These are phyloP conservation scores for Aspergillus conjunctus DNA, from an alignment of 495 filamentous ascomycete genomes.

Conservation along the genomic window DNA sequence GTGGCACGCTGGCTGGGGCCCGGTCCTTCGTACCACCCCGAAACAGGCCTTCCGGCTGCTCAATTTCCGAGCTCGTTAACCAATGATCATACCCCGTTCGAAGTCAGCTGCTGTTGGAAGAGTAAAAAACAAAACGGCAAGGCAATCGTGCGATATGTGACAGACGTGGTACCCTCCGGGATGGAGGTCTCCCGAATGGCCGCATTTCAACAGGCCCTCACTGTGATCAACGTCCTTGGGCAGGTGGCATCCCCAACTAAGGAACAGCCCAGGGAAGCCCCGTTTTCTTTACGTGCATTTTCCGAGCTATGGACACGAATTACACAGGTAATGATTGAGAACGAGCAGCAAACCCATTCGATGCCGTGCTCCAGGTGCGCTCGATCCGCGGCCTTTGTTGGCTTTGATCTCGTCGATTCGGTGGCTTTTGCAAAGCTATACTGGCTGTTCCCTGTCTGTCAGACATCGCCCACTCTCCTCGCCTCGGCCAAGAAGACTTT, in stretches of 20 bases:
- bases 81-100: constrained; percentile 11
- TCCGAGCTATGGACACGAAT: background rate
- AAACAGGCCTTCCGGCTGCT: background rate
- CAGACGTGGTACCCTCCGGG: constrained; percentile 3
- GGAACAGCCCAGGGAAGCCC: background rate
- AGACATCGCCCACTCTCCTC: background rate
- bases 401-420: background rate
- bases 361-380: background rate
- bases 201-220: background rate
- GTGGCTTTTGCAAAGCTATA: constrained; percentile 6
- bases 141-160: constrained; percentile 11
- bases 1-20: background rate
- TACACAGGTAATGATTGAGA: background rate
- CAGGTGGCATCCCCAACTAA: background rate
- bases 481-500: background rate
- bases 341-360: background rate
- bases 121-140: background rate
- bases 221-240: background rate
- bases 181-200: background rate
- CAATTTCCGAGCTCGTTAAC: constrained; percentile 4
- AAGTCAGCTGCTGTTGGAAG: constrained; percentile 15
- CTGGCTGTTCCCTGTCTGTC: background rate
- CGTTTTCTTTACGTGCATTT: background rate
- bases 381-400: constrained; percentile 7
- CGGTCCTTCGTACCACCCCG: background rate